phyloP scores from a whole-genome alignment of 2,329 filamentous ascomycete genomes.

The Cercospora sojina region DNA sequence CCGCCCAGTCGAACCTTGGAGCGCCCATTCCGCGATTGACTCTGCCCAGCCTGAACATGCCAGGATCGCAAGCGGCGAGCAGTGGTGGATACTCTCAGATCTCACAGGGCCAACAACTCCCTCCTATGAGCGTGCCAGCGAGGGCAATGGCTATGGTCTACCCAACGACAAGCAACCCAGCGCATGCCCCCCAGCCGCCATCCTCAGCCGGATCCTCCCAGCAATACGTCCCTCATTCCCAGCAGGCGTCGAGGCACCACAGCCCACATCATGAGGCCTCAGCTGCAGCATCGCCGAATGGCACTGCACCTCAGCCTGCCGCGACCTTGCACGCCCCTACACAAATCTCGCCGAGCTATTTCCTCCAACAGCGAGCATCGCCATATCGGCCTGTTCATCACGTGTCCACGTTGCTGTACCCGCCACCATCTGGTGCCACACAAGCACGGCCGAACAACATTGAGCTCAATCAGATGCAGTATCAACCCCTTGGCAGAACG shows the following conservation, averaged over 20 bases:
- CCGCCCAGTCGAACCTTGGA: slow-evolving; percentile 35
- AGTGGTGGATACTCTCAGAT: slow-evolving; percentile 27
- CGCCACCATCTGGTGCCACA: slow-evolving; percentile 75
- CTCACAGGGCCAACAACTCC: slow-evolving; percentile 52
- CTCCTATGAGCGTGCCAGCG: slow-evolving; percentile 61
- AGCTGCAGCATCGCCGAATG: slow-evolving; percentile 65
- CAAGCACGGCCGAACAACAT: slow-evolving; percentile 53
- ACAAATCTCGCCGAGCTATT: slow-evolving; percentile 81
- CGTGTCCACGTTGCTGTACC: slow-evolving; percentile 87
- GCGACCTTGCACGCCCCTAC: slow-evolving; percentile 53
- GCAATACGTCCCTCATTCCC: slow-evolving; percentile 27
- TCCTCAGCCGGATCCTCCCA: slow-evolving; percentile 27
- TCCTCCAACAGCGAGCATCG: slow-evolving; percentile 82
- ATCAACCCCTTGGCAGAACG: slow-evolving; percentile 50
- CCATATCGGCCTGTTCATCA: slow-evolving; percentile 89
- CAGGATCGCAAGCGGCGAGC: slow-evolving; percentile 44
- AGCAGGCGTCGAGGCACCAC: slow-evolving; percentile 49
- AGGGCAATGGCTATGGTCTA: slow-evolving; percentile 73
- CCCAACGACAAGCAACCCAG: slow-evolving; percentile 56
- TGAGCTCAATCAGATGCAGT: slow-evolving; percentile 52
- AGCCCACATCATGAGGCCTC: slow-evolving; percentile 55
- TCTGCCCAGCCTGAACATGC: slow-evolving; percentile 68
- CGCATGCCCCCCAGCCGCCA: slow-evolving; percentile 41
- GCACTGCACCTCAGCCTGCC: slow-evolving; percentile 57
- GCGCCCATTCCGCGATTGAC: slow-evolving; percentile 56